Evolutionary conservation across 495 filamentous ascomycete genomes (phyloP).

Genomic region (Penicillium chermesinum): DNA sequence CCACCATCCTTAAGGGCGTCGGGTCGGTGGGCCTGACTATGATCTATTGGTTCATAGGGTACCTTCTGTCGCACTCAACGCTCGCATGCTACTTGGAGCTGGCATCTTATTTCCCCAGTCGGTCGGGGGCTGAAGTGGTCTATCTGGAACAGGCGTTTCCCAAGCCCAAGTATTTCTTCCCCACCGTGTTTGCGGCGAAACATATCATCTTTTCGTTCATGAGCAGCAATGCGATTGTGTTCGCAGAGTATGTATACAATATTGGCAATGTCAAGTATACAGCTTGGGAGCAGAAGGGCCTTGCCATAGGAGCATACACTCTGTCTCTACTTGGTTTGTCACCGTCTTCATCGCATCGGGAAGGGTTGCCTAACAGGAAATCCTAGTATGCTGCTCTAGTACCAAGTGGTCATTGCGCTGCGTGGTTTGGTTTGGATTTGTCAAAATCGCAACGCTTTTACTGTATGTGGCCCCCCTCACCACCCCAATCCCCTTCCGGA

Average conservation of each 20-base stretch:
- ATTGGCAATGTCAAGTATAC: constrained; percentile 43
- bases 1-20: constrained; percentile 49
- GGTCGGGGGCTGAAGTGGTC: constrained; percentile 60
- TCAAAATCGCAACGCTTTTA: constrained; percentile 51
- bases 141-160: constrained; percentile 64
- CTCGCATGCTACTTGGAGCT: constrained; percentile 57
- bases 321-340: constrained; percentile 42
- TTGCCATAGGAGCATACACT: constrained; percentile 56
- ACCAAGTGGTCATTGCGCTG: constrained; percentile 51
- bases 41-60: constrained; percentile 58
- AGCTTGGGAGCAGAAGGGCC: constrained; percentile 57
- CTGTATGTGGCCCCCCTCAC: too few relatives aligned
- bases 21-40: constrained; percentile 56
- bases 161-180: constrained; percentile 56
- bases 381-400: constrained; percentile 44
- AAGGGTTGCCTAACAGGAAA: not conserved
- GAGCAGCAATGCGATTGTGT: constrained; percentile 58
- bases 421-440: constrained; percentile 50
- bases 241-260: constrained; percentile 53
- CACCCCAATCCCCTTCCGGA: too few relatives aligned
- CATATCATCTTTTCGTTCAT: constrained; percentile 56
- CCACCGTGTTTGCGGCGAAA: constrained; percentile 56
- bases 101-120: constrained; percentile 57
- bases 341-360: not conserved
- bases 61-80: constrained; percentile 44